Percentiles rank a stretch among this genome's conserved stretches.
phyloP scores from a whole-genome alignment of 1,284 basidiomycete genomes.

The Austropuccinia psidii region DNA sequence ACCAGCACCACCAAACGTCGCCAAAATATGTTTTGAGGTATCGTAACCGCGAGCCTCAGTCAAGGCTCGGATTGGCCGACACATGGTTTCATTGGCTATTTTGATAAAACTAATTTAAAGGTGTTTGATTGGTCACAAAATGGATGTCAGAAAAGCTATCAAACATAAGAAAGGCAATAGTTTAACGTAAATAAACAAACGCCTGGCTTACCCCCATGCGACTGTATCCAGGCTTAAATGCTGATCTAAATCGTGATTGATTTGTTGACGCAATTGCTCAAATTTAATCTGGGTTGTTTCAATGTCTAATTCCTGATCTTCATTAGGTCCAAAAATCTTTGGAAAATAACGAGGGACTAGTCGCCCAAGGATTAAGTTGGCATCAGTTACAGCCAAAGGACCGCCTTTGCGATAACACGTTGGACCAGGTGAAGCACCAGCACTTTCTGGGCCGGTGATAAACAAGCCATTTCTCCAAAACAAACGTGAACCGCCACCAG shows the following conservation, averaged over 20 bases:
- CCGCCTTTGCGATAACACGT: conserved; percentile 72
- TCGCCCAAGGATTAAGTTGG: conserved; percentile 72
- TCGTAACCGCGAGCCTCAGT: conserved; percentile 85
- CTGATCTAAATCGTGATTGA: conserved; percentile 58
- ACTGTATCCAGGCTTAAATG: conserved; percentile 65
- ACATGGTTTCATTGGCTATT: conserved; percentile 57
- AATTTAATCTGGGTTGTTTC: conserved; percentile 61
- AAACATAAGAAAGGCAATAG: not conserved
- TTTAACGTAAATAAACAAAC: not conserved
- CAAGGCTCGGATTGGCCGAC: conserved; percentile 78
- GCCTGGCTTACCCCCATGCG: conserved; percentile 78
- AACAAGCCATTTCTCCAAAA: conserved; percentile 73
- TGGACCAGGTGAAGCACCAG: conserved; percentile 75
- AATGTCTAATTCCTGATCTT: conserved; percentile 69
- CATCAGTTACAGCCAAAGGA: conserved; percentile 74
- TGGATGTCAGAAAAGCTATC: not conserved
- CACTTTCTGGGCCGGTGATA: conserved; percentile 71
- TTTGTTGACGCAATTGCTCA: conserved; percentile 59
- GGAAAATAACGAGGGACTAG: conserved; percentile 63
- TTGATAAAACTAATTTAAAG: conserved; percentile 25
- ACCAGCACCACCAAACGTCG: conserved; percentile 83
- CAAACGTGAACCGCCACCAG: conserved; percentile 75
- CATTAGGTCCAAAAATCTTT: conserved; percentile 73
- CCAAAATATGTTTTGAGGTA: conserved; percentile 75
- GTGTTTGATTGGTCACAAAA: conserved; percentile 22